Evolutionary conservation across 441 rosid species (phyloP).

Genomic region (Croton laevigatus): DNA sequence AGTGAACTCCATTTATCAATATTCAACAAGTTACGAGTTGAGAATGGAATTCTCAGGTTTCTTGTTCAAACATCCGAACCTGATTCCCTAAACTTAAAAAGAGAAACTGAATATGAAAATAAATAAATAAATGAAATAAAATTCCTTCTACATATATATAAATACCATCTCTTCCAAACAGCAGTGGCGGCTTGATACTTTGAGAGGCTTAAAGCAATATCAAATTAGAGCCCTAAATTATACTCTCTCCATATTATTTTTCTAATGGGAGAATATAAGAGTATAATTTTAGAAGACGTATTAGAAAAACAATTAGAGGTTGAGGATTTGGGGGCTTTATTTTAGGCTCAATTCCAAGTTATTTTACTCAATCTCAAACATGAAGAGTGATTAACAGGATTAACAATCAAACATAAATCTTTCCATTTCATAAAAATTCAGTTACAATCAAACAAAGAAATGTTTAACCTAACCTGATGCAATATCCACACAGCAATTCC

Average conservation of each 20-base stretch:
- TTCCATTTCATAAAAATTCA: background rate
- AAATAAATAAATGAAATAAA: too few species aligned
- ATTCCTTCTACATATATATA: too few species aligned
- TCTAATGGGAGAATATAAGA: too few species aligned
- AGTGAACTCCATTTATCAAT: background rate
- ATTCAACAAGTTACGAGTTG: background rate
- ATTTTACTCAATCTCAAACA: background rate
- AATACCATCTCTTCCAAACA: background rate
- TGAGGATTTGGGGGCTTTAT: too few species aligned
- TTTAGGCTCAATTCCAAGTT: too few species aligned
- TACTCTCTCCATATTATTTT: too few species aligned
- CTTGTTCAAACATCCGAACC: background rate
- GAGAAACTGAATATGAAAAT: too few species aligned
- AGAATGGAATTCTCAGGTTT: background rate
- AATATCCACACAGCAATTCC: constrained; percentile 97
- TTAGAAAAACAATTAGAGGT: too few species aligned
- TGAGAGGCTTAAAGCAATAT: too few species aligned
- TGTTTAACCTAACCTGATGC: constrained; percentile 63
- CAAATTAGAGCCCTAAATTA: too few species aligned
- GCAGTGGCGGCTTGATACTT: too few species aligned
- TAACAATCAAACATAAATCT: background rate
- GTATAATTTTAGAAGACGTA: too few species aligned
- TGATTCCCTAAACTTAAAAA: background rate
- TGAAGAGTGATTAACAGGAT: background rate
- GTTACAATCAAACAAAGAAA: background rate